Evolutionary conservation across 1,284 basidiomycete genomes (phyloP), one percentile per base, ranked within the genome.

Genomic region (Sporisorium exsertum): DNA sequence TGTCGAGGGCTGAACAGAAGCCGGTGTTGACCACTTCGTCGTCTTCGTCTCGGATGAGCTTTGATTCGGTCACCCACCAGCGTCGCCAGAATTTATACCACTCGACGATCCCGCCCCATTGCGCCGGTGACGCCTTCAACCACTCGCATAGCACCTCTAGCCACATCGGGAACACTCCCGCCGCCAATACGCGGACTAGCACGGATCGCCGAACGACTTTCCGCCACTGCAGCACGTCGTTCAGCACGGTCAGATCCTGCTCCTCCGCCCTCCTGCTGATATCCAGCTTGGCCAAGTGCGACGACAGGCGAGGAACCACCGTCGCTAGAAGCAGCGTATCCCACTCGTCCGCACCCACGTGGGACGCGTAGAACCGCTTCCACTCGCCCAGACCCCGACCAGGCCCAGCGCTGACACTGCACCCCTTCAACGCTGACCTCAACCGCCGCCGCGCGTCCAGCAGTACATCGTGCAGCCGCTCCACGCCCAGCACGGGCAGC

Each of bases 91-190:
- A 92, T 4, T 89, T 79, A 74, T 89, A 90, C 96, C 97, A 98
- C 70, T 92, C 90, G 1, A 92, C 93, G 5, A 99, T 93, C 86
- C 99, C 94, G 77, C 92, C 93, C 78, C 93, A 91, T 86, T 91
- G n/a, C n/a, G n/a, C 94, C 37, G 37, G 16, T 9, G 93, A 91
- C 84, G 94, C 92, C 13, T 91, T 88, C 58, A 99, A 91, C 97
- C 95, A 98, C 45, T 93, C 86, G 81, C 94, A 91, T 40, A 99
- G 87, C n/a, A 93, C 90, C 47, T 94, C 91, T 55, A 99, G 88
- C 95, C 95, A 99, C 83, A 95, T 95, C 2, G 94, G 93, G 89
- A 98, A 97, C 87, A 99, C 96, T 81, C 94, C 94, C 9, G 89
- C 89, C 84, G 95, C 91, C 0, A 90, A 22, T 6, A 81, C 53